phyloP scores from a whole-genome alignment of 208 protist species.

The Crithidia brevicula region DNA sequence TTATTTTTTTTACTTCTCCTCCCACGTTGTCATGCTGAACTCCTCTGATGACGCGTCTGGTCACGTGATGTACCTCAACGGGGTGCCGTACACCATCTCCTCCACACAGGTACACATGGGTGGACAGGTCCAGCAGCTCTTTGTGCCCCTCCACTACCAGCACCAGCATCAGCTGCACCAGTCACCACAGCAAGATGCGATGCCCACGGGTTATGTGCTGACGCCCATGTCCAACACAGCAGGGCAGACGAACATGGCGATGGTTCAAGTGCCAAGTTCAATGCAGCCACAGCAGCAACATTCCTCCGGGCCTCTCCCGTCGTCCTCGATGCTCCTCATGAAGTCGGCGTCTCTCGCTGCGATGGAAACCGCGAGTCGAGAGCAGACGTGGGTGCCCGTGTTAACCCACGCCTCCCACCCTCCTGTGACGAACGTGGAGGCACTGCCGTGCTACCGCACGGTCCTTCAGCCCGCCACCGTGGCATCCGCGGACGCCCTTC shows the following conservation, averaged over 20 bases:
- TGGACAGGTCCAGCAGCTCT: conserved; percentile 5
- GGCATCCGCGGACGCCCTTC: neutral
- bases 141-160: neutral
- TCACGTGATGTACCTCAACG: conserved; percentile 7
- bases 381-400: conserved; percentile 12
- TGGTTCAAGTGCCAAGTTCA: neutral
- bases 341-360: neutral
- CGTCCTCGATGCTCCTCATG: neutral
- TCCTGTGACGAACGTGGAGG: neutral
- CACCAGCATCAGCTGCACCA: neutral
- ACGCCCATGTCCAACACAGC: neutral
- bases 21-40: neutral
- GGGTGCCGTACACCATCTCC: conserved; percentile 1
- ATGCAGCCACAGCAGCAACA: neutral
- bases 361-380: neutral
- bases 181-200: conserved; percentile 1
- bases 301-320: neutral
- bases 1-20: neutral
- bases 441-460: conserved; percentile 1
- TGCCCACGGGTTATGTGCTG: neutral
- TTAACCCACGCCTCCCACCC: neutral
- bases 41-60: neutral
- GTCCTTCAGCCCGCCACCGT: neutral
- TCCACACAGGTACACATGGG: neutral
- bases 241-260: neutral